phyloP scores from a whole-genome alignment of 2,329 filamentous ascomycete species.

The Talaromyces sp. region DNA sequence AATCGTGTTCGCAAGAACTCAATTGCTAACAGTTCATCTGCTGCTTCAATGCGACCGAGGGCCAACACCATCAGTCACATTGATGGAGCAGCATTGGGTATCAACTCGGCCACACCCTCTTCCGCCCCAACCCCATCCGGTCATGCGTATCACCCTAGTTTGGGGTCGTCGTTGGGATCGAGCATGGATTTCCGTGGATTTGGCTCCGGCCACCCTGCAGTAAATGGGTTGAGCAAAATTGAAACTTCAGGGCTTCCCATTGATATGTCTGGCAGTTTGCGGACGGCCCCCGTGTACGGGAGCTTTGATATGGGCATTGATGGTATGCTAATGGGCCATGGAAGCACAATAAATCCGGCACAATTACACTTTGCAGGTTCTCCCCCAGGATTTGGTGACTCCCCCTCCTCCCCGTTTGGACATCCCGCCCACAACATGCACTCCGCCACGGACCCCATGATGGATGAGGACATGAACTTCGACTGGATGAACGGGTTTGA shows the following conservation, averaged over 20 bases:
- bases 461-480: conserved; percentile 72
- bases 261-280: conserved; percentile 68
- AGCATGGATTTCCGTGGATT: conserved; percentile 72
- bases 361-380: conserved; percentile 82
- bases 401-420: conserved; percentile 45
- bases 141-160: conserved; percentile 73
- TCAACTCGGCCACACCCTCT: conserved; percentile 46
- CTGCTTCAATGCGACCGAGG: conserved; percentile 71
- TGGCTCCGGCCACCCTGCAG: conserved; percentile 52
- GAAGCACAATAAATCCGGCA: conserved; percentile 64
- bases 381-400: conserved; percentile 57
- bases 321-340: conserved; percentile 67
- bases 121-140: conserved; percentile 38
- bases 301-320: conserved; percentile 73
- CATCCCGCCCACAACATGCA: conserved; percentile 55
- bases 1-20: conserved; percentile 91
- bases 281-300: conserved; percentile 77
- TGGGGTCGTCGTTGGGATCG: conserved; percentile 61
- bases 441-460: conserved; percentile 58
- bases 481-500: conserved; percentile 86
- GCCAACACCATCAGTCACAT: conserved; percentile 97
- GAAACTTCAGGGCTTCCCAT: conserved; percentile 75
- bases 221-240: conserved; percentile 75
- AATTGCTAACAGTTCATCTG: conserved; percentile 63
- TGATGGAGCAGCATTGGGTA: conserved; percentile 73